phyloP scores from a whole-genome alignment of 345 rosid species.

The Brassica napus region Da-Ae NC_063438.1:20970001-20970500 shows the following conservation, averaged over 20 bases:
- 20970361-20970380: not conserved
- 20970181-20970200: not conserved
- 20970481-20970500: not conserved
- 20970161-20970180: not conserved
- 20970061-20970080: not conserved
- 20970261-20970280: not conserved
- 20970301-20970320: not conserved
- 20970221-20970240: not conserved
- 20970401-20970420: not conserved
- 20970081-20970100: slow-evolving; percentile 3
- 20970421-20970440: slow-evolving; percentile 20
- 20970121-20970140: not conserved
- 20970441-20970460: slow-evolving; percentile 20
- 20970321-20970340: not conserved
- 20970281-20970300: not conserved
- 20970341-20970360: not conserved
- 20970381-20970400: slow-evolving; percentile 16
- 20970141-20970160: not conserved
- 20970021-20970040: not conserved
- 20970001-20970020: not conserved
- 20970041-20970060: slow-evolving; percentile 11
- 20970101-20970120: not conserved
- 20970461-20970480: slow-evolving; percentile 12
- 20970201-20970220: not conserved
- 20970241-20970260: not conserved